Evolutionary conservation across 1,284 basidiomycete genomes (phyloP), one percentile per base, ranked within the genome.

Genomic region (Heterobasidion parviporum): DNA sequence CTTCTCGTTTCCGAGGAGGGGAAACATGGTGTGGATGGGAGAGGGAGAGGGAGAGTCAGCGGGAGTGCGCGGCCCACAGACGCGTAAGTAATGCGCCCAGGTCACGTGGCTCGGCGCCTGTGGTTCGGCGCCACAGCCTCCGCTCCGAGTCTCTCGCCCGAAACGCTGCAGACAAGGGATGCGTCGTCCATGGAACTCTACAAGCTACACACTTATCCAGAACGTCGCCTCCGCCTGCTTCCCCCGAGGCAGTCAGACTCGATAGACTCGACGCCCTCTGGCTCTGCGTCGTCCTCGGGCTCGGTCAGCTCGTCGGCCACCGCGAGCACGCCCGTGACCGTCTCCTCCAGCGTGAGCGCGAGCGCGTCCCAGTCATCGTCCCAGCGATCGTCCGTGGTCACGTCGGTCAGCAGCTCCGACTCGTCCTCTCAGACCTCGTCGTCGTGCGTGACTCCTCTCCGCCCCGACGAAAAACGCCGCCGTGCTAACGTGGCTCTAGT

Each of bases 1-100:
- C 57, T 75, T 68, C 49, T 65, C 77, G 58, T 78, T 75, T 10
- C 72, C 74, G 61, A 82, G 81, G 38, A 76, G 61, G 1, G 73
- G 66, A 34, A 68, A 58, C 55, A 63, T 66, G 46, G 57, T 26
- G 26, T 26, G 53, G 14, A 54, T 44, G 52, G 53, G 20, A 44
- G 55, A 53, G 35, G 48, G 43, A 10, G 53, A 50, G 48, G 54
- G 50, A 52, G 50, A n/a, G 45, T 51, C 33, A 18, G 34, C 26
- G 53, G 50, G 32, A 57, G 48, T 20, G 14, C 34, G 18, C 50
- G 12, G 53, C 45, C 15, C 18, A 20, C 36, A 32, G 33, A 32
- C 8, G 15, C 33, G 20, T n/a, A 15, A 15, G 26, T 26, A 26
- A 3, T 26, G 26, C 26, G 5, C 26, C 26, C 26, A 26, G 26